These are phyloP conservation scores for Kwoniella shivajii DNA, from an alignment of 1,284 basidiomycete genomes.

Conservation along the genomic window DNA sequence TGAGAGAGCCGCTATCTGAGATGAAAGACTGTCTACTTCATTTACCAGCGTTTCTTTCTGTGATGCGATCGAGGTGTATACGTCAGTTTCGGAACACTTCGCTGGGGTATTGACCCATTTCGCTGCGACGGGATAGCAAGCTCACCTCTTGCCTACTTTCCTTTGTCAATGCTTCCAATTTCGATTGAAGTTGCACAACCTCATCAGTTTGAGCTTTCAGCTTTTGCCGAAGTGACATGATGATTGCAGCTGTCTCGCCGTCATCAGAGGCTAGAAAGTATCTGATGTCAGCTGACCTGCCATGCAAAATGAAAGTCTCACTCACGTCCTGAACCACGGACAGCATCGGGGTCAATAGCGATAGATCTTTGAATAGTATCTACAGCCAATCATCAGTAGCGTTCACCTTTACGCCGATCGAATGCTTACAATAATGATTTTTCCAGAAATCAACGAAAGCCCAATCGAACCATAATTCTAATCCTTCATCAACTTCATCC, in stretches of 20 bases:
- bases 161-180: constrained; percentile 36
- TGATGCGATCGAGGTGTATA: neutral
- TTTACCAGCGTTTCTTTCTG: constrained; percentile 56
- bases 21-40: constrained; percentile 47
- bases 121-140: no score
- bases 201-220: constrained; percentile 77
- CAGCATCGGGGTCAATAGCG: constrained; percentile 58
- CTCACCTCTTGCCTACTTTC: constrained; percentile 57
- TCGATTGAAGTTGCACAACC: constrained; percentile 51
- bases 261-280: constrained; percentile 61
- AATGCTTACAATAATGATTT: constrained; percentile 82
- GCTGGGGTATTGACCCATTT: no score
- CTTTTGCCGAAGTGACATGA: constrained; percentile 75
- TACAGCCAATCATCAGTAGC: constrained; percentile 19
- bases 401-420: neutral
- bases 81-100: neutral
- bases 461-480: constrained; percentile 98
- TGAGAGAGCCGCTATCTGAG: constrained; percentile 44
- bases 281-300: neutral
- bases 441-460: constrained; percentile 99
- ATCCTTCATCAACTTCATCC: constrained; percentile 61
- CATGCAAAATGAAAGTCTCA: constrained; percentile 2
- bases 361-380: constrained; percentile 60
- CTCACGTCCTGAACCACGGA: constrained; percentile 48
- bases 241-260: constrained; percentile 74